Evolutionary conservation across 768 basidiomycete species (phyloP).

Genomic region (Boletus eberwhitei): DNA sequence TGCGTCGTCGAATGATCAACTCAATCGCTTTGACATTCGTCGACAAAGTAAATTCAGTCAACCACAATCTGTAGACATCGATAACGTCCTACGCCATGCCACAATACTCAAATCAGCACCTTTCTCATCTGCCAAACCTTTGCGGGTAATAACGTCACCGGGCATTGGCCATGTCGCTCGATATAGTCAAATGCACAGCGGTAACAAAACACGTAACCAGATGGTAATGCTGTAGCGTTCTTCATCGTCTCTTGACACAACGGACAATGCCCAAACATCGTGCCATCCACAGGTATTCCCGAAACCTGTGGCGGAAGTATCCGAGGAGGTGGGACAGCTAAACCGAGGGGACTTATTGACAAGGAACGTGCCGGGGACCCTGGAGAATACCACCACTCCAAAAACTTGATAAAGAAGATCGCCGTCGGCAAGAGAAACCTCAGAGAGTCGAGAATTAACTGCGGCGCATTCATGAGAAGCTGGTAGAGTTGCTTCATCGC

Average conservation of each 20-base stretch:
- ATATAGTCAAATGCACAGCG: constrained; percentile 85
- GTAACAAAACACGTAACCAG: constrained; percentile 95
- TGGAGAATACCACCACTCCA: constrained; percentile 99
- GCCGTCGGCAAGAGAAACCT: constrained; percentile 78
- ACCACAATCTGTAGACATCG: constrained; percentile 7
- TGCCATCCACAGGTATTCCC: constrained; percentile 60
- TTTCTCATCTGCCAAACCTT: constrained; percentile 83
- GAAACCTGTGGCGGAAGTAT: constrained; percentile 73
- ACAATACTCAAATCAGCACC: constrained; percentile 64
- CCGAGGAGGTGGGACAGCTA: constrained; percentile 71
- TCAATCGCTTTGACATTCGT: neutral
- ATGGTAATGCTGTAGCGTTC: constrained; percentile 88
- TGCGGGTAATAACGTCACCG: constrained; percentile 77
- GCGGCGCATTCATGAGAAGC: constrained; percentile 52
- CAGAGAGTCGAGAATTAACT: constrained; percentile 70
- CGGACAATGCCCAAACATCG: constrained; percentile 79
- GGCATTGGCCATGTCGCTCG: constrained; percentile 74
- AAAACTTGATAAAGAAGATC: constrained; percentile 93
- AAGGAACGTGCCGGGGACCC: constrained; percentile 79
- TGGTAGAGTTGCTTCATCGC: constrained; percentile 43
- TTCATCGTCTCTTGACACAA: constrained; percentile 68
- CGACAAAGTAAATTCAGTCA: neutral
- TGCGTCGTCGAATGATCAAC: constrained; percentile 13
- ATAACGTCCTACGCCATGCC: neutral
- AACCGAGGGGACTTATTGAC: constrained; percentile 58